These are phyloP conservation scores for Epichloe coenophiala DNA, from an alignment of 2,329 filamentous ascomycete species.

Conservation along the genomic window DNA sequence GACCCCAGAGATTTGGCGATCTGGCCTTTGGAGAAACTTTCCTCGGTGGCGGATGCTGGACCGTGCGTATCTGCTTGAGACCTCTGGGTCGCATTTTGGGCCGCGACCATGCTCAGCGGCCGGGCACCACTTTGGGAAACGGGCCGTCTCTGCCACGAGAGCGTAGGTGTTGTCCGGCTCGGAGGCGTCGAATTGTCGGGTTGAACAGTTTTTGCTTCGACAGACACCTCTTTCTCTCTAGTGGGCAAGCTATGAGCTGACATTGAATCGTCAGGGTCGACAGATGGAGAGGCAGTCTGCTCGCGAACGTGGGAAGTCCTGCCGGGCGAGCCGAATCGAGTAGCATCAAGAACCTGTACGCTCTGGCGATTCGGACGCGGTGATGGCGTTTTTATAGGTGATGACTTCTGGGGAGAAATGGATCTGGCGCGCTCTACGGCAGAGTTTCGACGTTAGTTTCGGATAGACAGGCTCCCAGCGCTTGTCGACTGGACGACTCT, in stretches of 20 bases:
- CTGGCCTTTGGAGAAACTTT: conserved; percentile 47
- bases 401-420: conserved; percentile 81
- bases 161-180: conserved; percentile 41
- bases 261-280: conserved; percentile 25
- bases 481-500: not conserved
- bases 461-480: not conserved
- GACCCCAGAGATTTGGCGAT: conserved; percentile 64
- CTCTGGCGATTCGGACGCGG: conserved; percentile 29
- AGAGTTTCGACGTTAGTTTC: not conserved
- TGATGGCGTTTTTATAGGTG: conserved; percentile 48
- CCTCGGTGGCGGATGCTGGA: conserved; percentile 31
- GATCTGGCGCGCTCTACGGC: conserved; percentile 76
- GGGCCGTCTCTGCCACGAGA: conserved; percentile 81
- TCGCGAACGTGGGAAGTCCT: conserved; percentile 18
- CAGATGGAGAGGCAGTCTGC: conserved; percentile 21
- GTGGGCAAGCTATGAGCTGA: conserved; percentile 30
- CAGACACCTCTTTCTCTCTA: conserved; percentile 43
- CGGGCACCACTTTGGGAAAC: conserved; percentile 46
- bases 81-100: conserved; percentile 48
- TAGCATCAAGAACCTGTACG: conserved; percentile 28
- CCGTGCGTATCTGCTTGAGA: conserved; percentile 31
- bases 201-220: conserved; percentile 33
- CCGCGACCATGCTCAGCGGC: conserved; percentile 53
- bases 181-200: conserved; percentile 11
- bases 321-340: conserved; percentile 31